Conservation (phyloP, 345 rosid genomes). For the Ceriops zippeliana region DNA sequence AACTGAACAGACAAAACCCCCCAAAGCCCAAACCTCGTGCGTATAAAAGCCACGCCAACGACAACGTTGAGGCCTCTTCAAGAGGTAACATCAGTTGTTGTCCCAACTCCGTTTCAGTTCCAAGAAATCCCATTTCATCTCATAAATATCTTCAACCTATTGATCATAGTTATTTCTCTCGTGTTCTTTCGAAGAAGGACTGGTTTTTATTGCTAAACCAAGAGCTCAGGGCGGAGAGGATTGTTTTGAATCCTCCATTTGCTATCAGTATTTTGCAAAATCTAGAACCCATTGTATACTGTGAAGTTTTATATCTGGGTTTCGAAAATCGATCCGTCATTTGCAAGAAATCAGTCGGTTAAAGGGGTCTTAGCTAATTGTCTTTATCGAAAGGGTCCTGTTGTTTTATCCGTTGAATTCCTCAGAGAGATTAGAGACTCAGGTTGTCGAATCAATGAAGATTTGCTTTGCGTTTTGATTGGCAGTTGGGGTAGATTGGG, state of each 20-base stretch:
- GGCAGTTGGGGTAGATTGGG: slow-evolving; percentile 93
- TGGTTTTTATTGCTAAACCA: slow-evolving; percentile 68
- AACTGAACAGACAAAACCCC: slow-evolving; percentile 10
- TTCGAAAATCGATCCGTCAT: slow-evolving; percentile 42
- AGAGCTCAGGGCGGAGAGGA: slow-evolving; percentile 52
- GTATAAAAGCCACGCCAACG: background rate
- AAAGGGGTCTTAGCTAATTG: slow-evolving; percentile 46
- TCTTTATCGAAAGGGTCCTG: slow-evolving; percentile 62
- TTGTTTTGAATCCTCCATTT: slow-evolving; percentile 48
- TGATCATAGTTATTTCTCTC: slow-evolving; percentile 53
- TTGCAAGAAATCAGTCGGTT: slow-evolving; percentile 53
- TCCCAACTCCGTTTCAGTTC: slow-evolving; percentile 4
- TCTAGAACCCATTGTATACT: slow-evolving; percentile 60
- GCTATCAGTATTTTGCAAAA: slow-evolving; percentile 65
- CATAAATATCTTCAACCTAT: slow-evolving; percentile 17
- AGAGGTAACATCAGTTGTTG: slow-evolving; percentile 24
- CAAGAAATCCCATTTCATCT: slow-evolving; percentile 15
- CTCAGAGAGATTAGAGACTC: slow-evolving; percentile 57
- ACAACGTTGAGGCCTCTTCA: slow-evolving; percentile 17
- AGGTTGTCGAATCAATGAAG: slow-evolving; percentile 55
- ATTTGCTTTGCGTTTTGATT: slow-evolving; percentile 67
- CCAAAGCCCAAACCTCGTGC: slow-evolving; percentile 6
- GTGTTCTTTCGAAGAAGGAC: slow-evolving; percentile 56
- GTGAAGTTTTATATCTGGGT: slow-evolving; percentile 78
- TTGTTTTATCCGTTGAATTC: slow-evolving; percentile 63